phyloP scores from a whole-genome alignment of 345 rosid species.

The Murraya paniculata region DNA sequence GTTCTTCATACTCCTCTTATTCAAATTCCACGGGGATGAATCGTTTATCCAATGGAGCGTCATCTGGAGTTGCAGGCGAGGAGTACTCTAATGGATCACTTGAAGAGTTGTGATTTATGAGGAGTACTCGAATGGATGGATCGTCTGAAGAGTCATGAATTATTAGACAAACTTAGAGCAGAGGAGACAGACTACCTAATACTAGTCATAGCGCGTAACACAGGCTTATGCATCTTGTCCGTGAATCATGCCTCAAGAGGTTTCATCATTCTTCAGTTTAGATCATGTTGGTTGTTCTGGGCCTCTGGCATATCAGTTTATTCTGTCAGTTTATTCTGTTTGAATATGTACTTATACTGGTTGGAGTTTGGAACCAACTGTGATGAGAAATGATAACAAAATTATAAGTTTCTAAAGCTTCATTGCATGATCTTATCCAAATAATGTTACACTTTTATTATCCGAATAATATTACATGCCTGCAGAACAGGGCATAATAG shows the following conservation, averaged over 20 bases:
- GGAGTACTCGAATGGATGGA: slow-evolving; percentile 60
- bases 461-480: no score
- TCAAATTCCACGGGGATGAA: slow-evolving; percentile 47
- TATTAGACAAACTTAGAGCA: slow-evolving; percentile 28
- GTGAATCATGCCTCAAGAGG: not conserved
- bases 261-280: not conserved
- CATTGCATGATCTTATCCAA: no score
- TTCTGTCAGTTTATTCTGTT: not conserved
- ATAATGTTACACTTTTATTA: no score
- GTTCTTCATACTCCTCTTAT: slow-evolving; percentile 48
- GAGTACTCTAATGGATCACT: slow-evolving; percentile 52
- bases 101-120: slow-evolving; percentile 38
- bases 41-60: slow-evolving; percentile 54
- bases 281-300: not conserved
- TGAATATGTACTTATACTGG: not conserved
- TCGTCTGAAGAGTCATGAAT: slow-evolving; percentile 30
- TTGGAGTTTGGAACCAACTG: not conserved
- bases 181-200: not conserved
- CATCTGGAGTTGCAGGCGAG: slow-evolving; percentile 49
- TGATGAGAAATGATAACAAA: not conserved
- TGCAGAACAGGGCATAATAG: no score
- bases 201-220: not conserved
- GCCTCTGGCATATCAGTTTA: not conserved
- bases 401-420: not conserved
- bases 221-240: not conserved